phyloP scores from a whole-genome alignment of 331 rosid genomes.

The Dryas integrifolia region DNA sequence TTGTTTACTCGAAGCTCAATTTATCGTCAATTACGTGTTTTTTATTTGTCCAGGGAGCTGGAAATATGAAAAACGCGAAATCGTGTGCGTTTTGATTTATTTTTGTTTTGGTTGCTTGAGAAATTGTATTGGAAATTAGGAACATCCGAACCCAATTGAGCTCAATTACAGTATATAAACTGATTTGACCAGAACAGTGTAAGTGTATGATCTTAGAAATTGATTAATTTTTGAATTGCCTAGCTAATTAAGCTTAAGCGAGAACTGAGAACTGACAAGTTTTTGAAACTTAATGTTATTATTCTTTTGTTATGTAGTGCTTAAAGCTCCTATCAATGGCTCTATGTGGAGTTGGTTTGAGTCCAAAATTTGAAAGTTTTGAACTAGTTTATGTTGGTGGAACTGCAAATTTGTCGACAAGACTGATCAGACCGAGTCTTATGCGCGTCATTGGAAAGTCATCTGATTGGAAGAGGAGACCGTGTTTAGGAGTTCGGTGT shows the following conservation, averaged over 20 bases:
- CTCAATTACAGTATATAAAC: neutral
- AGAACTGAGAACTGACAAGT: neutral
- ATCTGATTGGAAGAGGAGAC: slow-evolving; percentile 27
- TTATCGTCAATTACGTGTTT: neutral
- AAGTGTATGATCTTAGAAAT: neutral
- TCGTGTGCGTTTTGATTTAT: neutral
- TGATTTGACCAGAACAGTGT: neutral
- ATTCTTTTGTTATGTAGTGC: slow-evolving; percentile 3
- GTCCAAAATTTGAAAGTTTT: slow-evolving; percentile 44
- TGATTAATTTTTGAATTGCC: neutral
- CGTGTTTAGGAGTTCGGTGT: slow-evolving; percentile 40
- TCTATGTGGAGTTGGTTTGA: slow-evolving; percentile 45
- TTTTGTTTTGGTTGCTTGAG: neutral
- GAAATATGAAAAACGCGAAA: neutral
- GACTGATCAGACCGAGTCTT: slow-evolving; percentile 46
- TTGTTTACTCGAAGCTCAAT: neutral
- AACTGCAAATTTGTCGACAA: slow-evolving; percentile 55
- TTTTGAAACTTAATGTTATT: slow-evolving; percentile 11
- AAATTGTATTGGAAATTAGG: neutral
- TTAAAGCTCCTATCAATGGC: slow-evolving; percentile 60
- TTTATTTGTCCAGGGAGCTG: neutral
- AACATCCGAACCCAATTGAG: neutral
- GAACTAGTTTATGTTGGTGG: slow-evolving; percentile 41
- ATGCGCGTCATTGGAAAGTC: slow-evolving; percentile 38
- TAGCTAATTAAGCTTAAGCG: slow-evolving; percentile 13